Base-by-base conservation (phyloP, 2,329 filamentous ascomycete species). In the Teratosphaeria gauchensis region DNA sequence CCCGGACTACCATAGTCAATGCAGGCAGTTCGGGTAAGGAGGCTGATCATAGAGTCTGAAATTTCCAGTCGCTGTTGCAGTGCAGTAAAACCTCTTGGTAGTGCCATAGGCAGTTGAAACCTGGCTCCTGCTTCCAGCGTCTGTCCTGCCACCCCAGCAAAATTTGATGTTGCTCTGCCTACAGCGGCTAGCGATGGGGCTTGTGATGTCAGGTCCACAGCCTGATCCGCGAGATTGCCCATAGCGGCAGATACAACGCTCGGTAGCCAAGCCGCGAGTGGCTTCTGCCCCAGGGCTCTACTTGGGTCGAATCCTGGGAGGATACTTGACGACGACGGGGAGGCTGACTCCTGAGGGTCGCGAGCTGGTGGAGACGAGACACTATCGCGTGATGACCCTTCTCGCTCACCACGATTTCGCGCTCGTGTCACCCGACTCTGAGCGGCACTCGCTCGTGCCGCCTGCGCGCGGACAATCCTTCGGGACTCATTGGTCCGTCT, bases 381-480 rank as follows among this genome's bases (percentile, higher is more conserved):
- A 46, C 48, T 53, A 21, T 65, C 63, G 48, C 35, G 56, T 30
- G 59, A 51, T n/a, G 61, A 55, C 21, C 62, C 60, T 30, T 69
- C 68, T 16, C 66, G 63, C 35, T 68, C 68, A 24, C 66, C 69
- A 8, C 69, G 63, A 53, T 72, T 72, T 16, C 68, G 64, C 30
- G 68, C 68, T 62, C 69, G 58, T 9, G 69, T 72, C 42, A 71
- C 65, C 58, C 69, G 56, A 54, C 66, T 69, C 54, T 69, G 66
- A 0, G 69, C 69, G 32, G 69, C 69, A 57, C 69, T 71, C 11
- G 69, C 69, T 51, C 69, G 64, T 32, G 69, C 69, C 31, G 69
- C 69, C 53, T 72, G 69, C 2, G 69, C 69, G 33, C 69, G 65
- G 12, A 72, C 69, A 33, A 71, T 65, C 16, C 69, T 64, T 11